A percentile compares a stretch with the other conserved stretches of the same genome.
Evolutionary conservation across 1,139 yeast genomes (phyloP).

Genomic region (Hyphopichia pseudoburtonii): DNA sequence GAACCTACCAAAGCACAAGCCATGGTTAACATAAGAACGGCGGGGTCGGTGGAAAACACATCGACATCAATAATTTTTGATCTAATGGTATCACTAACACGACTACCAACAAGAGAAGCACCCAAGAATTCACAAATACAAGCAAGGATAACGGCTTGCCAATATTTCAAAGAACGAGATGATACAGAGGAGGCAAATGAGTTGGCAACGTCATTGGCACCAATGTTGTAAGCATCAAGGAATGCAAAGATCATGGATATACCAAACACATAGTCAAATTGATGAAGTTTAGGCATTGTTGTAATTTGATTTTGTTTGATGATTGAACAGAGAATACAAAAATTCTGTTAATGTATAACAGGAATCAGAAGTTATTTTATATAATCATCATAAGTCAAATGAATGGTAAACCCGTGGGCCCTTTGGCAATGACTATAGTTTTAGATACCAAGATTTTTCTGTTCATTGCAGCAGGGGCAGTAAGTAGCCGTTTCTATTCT

Average conservation of each 20-base stretch:
- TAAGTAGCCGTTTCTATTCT: too few relatives aligned
- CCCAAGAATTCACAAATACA: slow-evolving; percentile 71
- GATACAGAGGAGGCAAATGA: slow-evolving; percentile 76
- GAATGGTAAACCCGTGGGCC: too few relatives aligned
- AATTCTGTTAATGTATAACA: too few relatives aligned
- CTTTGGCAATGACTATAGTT: too few relatives aligned
- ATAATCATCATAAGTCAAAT: too few relatives aligned
- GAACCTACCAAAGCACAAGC: slow-evolving; percentile 75
- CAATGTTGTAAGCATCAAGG: slow-evolving; percentile 80
- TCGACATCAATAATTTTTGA: slow-evolving; percentile 56
- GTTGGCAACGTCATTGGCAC: slow-evolving; percentile 83
- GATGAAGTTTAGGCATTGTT: slow-evolving; percentile 39
- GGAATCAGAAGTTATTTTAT: not conserved
- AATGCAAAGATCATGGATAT: slow-evolving; percentile 70
- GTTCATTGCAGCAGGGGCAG: too few relatives aligned
- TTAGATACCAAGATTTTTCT: too few relatives aligned
- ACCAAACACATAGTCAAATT: slow-evolving; percentile 67
- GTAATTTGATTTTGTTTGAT: not conserved
- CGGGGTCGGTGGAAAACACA: slow-evolving; percentile 55
- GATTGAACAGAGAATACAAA: too few relatives aligned
- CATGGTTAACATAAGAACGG: slow-evolving; percentile 74
- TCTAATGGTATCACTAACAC: slow-evolving; percentile 70
- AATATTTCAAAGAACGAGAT: slow-evolving; percentile 64
- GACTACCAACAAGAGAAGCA: slow-evolving; percentile 70
- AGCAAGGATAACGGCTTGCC: slow-evolving; percentile 75